These are phyloP conservation scores for Exobasidium cylindrosporum DNA, from an alignment of 1,284 basidiomycete species.

Conservation along the genomic window DNA sequence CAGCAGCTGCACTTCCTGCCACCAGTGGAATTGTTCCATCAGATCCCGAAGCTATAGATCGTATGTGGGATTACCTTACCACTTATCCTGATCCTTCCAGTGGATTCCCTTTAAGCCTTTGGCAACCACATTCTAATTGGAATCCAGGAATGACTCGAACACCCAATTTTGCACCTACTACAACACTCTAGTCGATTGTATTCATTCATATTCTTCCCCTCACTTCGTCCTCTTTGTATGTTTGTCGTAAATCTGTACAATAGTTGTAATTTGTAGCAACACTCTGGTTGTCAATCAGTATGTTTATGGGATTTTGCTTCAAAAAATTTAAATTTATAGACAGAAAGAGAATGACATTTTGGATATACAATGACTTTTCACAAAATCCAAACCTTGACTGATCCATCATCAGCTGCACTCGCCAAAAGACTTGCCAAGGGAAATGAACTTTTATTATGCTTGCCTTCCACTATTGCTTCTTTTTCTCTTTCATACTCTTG, in stretches of 20 bases:
- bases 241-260: too few species aligned
- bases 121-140: constrained; percentile 1
- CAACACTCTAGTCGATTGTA: too few species aligned
- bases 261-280: too few species aligned
- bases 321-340: not conserved
- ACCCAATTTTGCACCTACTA: too few species aligned
- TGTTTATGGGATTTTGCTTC: not conserved
- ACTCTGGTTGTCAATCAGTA: too few species aligned
- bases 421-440: not conserved
- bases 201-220: too few species aligned
- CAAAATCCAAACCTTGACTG: constrained; percentile 1
- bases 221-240: too few species aligned
- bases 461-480: not conserved
- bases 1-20: not conserved
- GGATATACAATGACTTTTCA: not conserved
- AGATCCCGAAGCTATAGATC: constrained; percentile 6
- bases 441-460: too few species aligned
- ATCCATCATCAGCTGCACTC: constrained; percentile 4
- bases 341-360: not conserved
- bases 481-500: not conserved
- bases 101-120: constrained; percentile 5
- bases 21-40: not conserved
- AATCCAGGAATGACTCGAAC: too few species aligned
- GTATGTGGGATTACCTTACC: constrained; percentile 13
- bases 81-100: constrained; percentile 9